Evolutionary conservation across 768 basidiomycete genomes (phyloP).

Genomic region (Calvatia gigantea): DNA sequence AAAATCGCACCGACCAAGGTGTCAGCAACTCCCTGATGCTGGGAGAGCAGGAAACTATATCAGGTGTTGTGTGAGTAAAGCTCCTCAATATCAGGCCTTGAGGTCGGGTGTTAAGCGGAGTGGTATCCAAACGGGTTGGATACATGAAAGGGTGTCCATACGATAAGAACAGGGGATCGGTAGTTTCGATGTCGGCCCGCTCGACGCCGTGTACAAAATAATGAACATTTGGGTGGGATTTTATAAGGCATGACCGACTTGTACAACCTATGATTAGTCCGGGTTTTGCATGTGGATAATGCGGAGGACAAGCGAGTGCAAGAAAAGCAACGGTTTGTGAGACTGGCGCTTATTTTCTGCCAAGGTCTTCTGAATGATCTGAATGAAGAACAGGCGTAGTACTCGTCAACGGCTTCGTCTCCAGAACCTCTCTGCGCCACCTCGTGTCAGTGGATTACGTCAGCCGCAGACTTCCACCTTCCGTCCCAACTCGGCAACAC

Average conservation of each 20-base stretch:
- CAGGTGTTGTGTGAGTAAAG: no score
- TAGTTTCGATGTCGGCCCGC: no score
- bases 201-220: no score
- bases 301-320: not conserved
- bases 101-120: conserved; percentile 7
- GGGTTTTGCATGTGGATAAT: conserved; percentile 4
- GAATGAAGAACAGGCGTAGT: no score
- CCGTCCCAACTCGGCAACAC: not conserved
- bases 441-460: not conserved
- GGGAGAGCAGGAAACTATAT: no score
- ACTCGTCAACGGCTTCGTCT: not conserved
- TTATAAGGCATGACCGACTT: no score
- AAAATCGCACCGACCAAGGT: no score
- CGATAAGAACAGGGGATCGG: not conserved
- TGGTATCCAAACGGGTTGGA: not conserved
- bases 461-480: not conserved
- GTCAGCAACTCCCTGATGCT: no score
- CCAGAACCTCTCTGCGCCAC: not conserved
- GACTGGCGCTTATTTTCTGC: no score
- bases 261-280: conserved; percentile 3
- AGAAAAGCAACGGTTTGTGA: not conserved
- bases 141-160: not conserved
- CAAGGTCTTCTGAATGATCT: no score
- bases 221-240: no score
- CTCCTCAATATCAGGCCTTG: not conserved